These are phyloP conservation scores for Rhodocollybia butyracea DNA, from an alignment of 768 basidiomycete genomes.

Conservation along the genomic window DNA sequence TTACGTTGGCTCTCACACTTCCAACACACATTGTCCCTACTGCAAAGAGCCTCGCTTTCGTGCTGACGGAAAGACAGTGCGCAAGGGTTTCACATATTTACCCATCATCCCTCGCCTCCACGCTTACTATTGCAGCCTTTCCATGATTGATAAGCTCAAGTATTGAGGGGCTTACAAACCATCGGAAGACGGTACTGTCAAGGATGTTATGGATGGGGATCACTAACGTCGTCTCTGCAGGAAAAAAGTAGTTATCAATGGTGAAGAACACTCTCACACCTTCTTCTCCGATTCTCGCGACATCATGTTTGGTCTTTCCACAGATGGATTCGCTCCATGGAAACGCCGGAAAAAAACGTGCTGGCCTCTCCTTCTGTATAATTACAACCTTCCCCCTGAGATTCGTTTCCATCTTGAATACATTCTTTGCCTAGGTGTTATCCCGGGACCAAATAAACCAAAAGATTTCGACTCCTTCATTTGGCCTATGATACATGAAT, in stretches of 20 bases:
- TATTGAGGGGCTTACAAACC: conserved; percentile 22
- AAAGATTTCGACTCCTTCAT: conserved; percentile 30
- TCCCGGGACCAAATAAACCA: conserved; percentile 30
- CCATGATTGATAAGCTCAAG: conserved; percentile 20
- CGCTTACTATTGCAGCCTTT: conserved; percentile 17
- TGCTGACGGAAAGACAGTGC: conserved; percentile 15
- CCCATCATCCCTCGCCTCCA: conserved; percentile 35
- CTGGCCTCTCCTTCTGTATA: conserved; percentile 30
- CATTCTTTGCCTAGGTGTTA: conserved; percentile 27
- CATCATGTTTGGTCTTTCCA: conserved; percentile 30
- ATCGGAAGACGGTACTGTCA: conserved; percentile 8
- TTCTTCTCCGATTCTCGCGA: conserved; percentile 28
- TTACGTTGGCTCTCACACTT: conserved; percentile 29
- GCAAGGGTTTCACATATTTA: conserved; percentile 31
- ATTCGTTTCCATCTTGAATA: conserved; percentile 21
- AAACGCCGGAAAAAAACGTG: conserved; percentile 18
- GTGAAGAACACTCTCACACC: conserved; percentile 9
- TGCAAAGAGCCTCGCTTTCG: conserved; percentile 29
- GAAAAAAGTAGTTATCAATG: conserved; percentile 18
- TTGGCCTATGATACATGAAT: conserved; percentile 26
- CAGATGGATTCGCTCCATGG: conserved; percentile 33
- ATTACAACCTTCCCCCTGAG: conserved; percentile 33
- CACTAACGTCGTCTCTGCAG: conserved; percentile 17
- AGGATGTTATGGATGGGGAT: conserved; percentile 28
- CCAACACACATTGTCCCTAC: conserved; percentile 28